Evolutionary conservation across 768 basidiomycete genomes (phyloP).

Genomic region (Lactarius trivialis): DNA sequence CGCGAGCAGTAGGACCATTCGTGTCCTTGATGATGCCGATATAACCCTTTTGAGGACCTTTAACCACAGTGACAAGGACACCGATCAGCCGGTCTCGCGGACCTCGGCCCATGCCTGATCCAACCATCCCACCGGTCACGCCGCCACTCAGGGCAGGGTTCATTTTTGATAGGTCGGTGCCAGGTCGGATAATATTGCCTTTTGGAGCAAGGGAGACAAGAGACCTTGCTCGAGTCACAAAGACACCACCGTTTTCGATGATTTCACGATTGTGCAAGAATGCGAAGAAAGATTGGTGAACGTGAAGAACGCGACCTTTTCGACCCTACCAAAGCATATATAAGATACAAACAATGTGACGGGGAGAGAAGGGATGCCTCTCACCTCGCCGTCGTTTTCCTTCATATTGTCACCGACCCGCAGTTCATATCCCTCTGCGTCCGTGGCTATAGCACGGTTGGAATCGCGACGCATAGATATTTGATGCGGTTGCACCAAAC

Average conservation of each 20-base stretch:
- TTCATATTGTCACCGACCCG: constrained; percentile 87
- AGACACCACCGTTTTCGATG: constrained; percentile 87
- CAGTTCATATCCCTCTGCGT: constrained; percentile 83
- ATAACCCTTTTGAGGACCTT: constrained; percentile 88
- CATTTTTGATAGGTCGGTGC: constrained; percentile 83
- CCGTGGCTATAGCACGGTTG: constrained; percentile 76
- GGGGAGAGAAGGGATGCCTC: constrained; percentile 23
- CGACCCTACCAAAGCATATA: constrained; percentile 48
- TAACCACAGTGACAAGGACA: constrained; percentile 66
- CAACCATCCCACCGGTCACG: constrained; percentile 68
- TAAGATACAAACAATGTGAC: neutral
- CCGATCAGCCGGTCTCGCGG: constrained; percentile 82
- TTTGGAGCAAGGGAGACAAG: constrained; percentile 85
- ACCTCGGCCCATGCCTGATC: constrained; percentile 75
- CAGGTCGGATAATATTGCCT: constrained; percentile 57
- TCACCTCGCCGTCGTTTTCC: constrained; percentile 82
- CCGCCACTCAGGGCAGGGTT: constrained; percentile 68
- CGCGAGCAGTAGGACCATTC: constrained; percentile 77
- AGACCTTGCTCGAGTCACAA: constrained; percentile 81
- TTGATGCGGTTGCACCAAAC: constrained; percentile 87
- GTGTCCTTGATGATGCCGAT: constrained; percentile 92
- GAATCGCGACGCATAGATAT: constrained; percentile 88
- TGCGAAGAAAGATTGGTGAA: constrained; percentile 88
- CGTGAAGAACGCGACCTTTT: constrained; percentile 87
- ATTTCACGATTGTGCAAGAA: constrained; percentile 93